Evolutionary conservation across 768 basidiomycete genomes (phyloP).

Genomic region (Suillus fuscotomentosus): DNA sequence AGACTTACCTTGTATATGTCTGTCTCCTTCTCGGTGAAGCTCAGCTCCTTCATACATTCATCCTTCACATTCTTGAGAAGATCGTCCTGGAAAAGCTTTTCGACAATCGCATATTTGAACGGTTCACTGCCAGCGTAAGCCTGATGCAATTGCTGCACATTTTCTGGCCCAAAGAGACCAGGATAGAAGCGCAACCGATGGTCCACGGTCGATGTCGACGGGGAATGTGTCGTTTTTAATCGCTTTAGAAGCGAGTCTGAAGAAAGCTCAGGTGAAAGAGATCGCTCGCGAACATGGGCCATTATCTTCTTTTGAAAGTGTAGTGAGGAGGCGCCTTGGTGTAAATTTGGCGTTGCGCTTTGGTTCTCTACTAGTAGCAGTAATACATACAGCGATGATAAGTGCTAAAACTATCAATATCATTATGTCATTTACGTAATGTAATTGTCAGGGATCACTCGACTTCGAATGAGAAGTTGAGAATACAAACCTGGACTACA

Average conservation of each 20-base stretch:
- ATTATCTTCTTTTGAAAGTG: constrained; percentile 25
- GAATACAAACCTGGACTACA: not conserved
- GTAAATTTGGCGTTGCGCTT: not conserved
- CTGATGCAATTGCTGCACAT: constrained; percentile 51
- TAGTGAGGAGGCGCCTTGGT: not conserved
- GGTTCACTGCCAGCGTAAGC: constrained; percentile 62
- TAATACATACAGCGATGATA: too few relatives aligned
- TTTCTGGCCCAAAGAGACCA: constrained; percentile 55
- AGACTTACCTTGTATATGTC: constrained; percentile 89
- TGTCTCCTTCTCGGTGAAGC: constrained; percentile 92
- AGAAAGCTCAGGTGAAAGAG: constrained; percentile 36
- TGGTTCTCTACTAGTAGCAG: too few relatives aligned
- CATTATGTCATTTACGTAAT: not conserved
- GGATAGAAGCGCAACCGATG: constrained; percentile 27
- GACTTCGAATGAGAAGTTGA: too few relatives aligned
- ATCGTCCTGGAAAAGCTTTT: constrained; percentile 81
- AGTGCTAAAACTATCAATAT: not conserved
- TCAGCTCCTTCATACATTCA: constrained; percentile 76
- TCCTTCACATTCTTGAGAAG: constrained; percentile 80
- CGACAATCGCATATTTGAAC: constrained; percentile 81
- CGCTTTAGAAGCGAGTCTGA: constrained; percentile 31
- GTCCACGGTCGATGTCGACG: constrained; percentile 15
- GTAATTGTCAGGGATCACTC: not conserved
- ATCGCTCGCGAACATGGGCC: constrained; percentile 48
- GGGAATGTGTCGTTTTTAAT: constrained; percentile 37